Evolutionary conservation across 345 rosid species (phyloP).

Genomic region (Lagerstroemia speciosa): DNA sequence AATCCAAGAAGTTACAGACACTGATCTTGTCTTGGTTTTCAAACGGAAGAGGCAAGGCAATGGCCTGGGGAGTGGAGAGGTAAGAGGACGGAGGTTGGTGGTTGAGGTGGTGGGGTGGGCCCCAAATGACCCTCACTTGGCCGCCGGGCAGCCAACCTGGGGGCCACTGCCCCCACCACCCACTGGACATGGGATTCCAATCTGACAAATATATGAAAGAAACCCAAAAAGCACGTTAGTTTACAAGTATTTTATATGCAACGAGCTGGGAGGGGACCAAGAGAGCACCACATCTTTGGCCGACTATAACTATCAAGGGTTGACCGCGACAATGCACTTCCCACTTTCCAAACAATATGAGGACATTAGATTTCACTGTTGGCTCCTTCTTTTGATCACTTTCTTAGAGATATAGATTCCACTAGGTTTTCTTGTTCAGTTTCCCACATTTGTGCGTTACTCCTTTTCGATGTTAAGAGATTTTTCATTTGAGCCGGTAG

Average conservation of each 20-base stretch:
- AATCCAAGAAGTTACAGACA: no score
- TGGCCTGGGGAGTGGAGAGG: not conserved
- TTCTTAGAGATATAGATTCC: not conserved
- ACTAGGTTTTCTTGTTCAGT: not conserved
- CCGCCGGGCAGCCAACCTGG: not conserved
- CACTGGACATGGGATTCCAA: not conserved
- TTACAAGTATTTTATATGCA: not conserved
- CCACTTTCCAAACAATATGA: not conserved
- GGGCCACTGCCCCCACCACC: not conserved
- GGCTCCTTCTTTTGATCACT: not conserved
- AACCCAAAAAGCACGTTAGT: not conserved
- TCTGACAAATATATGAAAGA: not conserved
- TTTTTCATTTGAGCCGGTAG: not conserved
- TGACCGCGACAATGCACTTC: slow-evolving; percentile 1
- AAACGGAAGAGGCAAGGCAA: no score
- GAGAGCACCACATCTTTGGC: not conserved
- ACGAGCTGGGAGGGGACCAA: slow-evolving; percentile 1
- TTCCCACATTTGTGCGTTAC: not conserved
- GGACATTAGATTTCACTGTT: not conserved
- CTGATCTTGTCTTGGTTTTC: no score
- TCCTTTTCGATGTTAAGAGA: not conserved
- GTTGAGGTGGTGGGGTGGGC: slow-evolving; percentile 1
- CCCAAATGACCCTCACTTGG: not conserved
- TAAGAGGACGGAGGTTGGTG: not conserved
- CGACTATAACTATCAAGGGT: no score